Conservation (phyloP, 805 yeast genomes). For the Wickerhamomyces subpelliculosus region DNA sequence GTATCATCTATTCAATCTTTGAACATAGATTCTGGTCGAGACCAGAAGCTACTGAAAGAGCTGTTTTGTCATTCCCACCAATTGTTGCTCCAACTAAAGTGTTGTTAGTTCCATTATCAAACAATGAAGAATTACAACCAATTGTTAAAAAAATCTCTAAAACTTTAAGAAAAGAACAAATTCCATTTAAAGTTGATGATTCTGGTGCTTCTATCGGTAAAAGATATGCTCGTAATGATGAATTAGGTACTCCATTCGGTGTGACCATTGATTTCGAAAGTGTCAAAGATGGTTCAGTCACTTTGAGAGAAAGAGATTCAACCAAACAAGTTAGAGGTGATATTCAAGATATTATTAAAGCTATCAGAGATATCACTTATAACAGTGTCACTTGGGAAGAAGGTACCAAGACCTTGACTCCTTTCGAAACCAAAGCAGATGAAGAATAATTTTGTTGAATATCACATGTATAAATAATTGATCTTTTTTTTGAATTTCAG, state of each 20-base stretch:
- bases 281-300: constrained; percentile 77
- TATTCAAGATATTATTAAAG: constrained; percentile 60
- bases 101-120: constrained; percentile 86
- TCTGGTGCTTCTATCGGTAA: constrained; percentile 97
- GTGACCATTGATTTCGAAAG: constrained; percentile 95
- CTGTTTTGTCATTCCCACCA: constrained; percentile 90
- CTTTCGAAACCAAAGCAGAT: constrained; percentile 66
- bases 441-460: constrained; percentile 14
- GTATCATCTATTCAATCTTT: constrained; percentile 86
- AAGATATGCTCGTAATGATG: constrained; percentile 97
- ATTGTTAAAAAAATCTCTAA: constrained; percentile 63
- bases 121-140: constrained; percentile 73
- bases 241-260: constrained; percentile 98
- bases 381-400: constrained; percentile 76
- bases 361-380: constrained; percentile 71
- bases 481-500: too few species aligned
- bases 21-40: constrained; percentile 96
- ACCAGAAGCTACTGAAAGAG: constrained; percentile 82
- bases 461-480: neutral
- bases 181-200: constrained; percentile 94
- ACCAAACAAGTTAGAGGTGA: constrained; percentile 96
- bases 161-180: constrained; percentile 67
- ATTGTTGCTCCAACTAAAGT: constrained; percentile 97
- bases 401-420: constrained; percentile 66
- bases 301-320: constrained; percentile 95